phyloP scores from a whole-genome alignment of 495 filamentous ascomycete species.

The Glonium stellatum region DNA sequence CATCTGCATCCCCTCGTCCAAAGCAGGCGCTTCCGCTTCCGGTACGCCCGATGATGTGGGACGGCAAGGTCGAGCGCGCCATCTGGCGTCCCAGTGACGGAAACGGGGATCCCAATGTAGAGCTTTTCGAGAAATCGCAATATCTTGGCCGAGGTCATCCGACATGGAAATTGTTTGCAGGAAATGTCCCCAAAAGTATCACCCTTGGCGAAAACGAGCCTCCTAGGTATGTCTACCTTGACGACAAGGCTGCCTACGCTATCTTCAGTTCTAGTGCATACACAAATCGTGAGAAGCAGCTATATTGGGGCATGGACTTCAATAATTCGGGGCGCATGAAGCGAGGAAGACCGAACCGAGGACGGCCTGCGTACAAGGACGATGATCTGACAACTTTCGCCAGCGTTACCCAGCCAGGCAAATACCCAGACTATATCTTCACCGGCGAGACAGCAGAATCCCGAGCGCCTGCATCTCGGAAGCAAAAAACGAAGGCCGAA shows the following conservation, averaged over 20 bases:
- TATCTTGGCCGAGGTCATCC: constrained; percentile 13
- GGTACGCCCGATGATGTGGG: constrained; percentile 12
- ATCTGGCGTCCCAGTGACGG: constrained; percentile 21
- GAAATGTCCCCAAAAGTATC: constrained; percentile 6
- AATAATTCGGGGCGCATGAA: constrained; percentile 22
- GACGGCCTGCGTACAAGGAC: constrained; percentile 19
- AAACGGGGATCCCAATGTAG: constrained; percentile 15
- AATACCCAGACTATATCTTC: constrained; percentile 4
- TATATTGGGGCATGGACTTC: constrained; percentile 31
- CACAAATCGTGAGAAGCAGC: constrained; percentile 3
- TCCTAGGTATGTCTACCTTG: constrained; percentile 30
- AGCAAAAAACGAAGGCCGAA: too few relatives aligned
- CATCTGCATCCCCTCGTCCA: too few relatives aligned
- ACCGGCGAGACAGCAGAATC: constrained; percentile 6
- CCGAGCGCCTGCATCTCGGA: neutral
- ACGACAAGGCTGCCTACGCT: constrained; percentile 28
- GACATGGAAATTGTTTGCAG: constrained; percentile 24
- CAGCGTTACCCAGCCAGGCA: constrained; percentile 2
- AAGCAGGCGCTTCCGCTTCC: too few relatives aligned
- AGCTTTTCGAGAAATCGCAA: constrained; percentile 10
- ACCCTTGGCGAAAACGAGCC: constrained; percentile 23
- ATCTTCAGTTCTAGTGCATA: constrained; percentile 23
- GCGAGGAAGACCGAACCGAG: constrained; percentile 25
- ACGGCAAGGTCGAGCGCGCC: constrained; percentile 17
- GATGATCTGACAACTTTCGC: neutral